Base-by-base conservation (phyloP, 345 rosid genomes). In the Heritiera littoralis region DNA sequence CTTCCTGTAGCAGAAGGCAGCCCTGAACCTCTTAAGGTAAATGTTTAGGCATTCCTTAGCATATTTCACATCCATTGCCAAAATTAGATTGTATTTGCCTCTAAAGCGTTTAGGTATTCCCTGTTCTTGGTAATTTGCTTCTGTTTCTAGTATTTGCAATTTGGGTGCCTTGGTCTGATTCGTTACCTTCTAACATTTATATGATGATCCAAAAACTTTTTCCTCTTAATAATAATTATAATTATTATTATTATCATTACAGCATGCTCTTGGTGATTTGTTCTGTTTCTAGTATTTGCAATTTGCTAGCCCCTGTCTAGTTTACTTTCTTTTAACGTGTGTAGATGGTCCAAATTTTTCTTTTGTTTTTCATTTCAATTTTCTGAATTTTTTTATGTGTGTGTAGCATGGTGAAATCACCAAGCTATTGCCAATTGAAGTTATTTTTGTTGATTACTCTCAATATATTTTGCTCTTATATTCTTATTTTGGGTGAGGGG, bases 1-100 rank as follows among this genome's bases (percentile, higher is more conserved):
- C 59, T 94, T 81, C 98, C 97, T 20, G 99, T 96, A 11, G 98
- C 98, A 4, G 91, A 92, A 81, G 99, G 99, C 81, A 88, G 83
- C 74, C 77, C 86, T 0, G 97, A 86, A 49, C 99, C 99, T 56
- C 87, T 96, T 40, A 92, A 91, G 97, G 99, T 96, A 85, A 66
- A 61, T 84, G 41, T 80, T 77, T 52, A 65, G 56, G 55, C 32
- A 45, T 67, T 45, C 52, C 35, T 10, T 15, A 7, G 67, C 43
- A 28, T 73, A 52, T 59, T 52, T 11, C 66, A 14, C 58, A 28
- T 55, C 51, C 41, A 20, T 13, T 82, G 2, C 18, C 40, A 12
- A 38, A 74, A 51, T 56, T 20, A 35, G 40, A 61, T 10, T 68
- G 41, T 68, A n/a, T 28, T 56, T 46, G 15, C 55, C 15, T 17